Evolutionary conservation across 495 filamentous ascomycete species (phyloP).

Genomic region (Podospora pseudopauciseta): DNA sequence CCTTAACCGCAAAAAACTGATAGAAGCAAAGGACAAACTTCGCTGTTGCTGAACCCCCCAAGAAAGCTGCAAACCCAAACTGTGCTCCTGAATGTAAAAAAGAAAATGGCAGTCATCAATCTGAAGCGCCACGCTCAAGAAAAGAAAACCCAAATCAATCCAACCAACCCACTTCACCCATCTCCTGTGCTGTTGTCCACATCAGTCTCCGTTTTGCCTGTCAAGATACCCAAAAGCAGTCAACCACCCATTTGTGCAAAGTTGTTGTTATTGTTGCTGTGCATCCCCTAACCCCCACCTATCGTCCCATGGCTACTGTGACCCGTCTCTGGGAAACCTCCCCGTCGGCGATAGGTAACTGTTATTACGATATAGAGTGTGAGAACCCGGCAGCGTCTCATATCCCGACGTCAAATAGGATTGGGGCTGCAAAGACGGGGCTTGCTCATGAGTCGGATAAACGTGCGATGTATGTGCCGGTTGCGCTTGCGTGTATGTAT

Average conservation of each 20-base stretch:
- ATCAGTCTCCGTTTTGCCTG: not conserved
- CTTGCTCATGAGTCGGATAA: not conserved
- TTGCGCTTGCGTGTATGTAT: not conserved
- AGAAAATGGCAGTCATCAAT: not conserved
- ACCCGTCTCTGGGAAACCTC: not conserved
- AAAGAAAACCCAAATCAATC: not conserved
- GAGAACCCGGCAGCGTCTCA: not conserved
- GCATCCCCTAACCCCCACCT: not conserved
- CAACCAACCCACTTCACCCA: not conserved
- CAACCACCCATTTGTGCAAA: not conserved
- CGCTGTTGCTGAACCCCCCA: too few species aligned
- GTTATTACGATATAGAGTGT: constrained; percentile 1
- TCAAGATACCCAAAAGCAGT: not conserved
- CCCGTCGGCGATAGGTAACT: not conserved
- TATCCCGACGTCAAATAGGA: not conserved
- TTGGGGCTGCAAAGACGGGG: not conserved
- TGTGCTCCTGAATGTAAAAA: not conserved
- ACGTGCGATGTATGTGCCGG: not conserved
- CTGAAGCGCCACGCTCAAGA: not conserved
- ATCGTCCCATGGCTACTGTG: not conserved
- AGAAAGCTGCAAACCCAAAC: too few species aligned
- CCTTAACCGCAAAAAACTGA: too few species aligned
- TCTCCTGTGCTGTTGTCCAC: not conserved
- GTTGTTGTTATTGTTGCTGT: not conserved
- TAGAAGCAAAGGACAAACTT: too few species aligned